Percentiles rank a stretch among this genome's conserved stretches.
Evolutionary conservation across 306 rosid species (phyloP).

Genomic region (Inga laurina): DNA sequence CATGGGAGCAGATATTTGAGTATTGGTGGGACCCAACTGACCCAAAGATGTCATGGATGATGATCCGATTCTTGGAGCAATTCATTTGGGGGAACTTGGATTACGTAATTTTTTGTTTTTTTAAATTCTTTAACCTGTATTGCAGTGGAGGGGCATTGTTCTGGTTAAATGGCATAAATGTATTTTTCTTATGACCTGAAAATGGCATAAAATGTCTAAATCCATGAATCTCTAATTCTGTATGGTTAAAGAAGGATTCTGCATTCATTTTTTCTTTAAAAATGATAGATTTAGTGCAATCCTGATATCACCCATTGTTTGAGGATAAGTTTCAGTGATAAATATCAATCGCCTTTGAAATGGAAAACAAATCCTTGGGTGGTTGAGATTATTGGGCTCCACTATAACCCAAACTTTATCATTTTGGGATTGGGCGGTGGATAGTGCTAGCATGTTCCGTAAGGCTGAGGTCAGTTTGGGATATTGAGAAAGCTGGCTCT

Average conservation of each 20-base stretch:
- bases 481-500: background rate
- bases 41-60: background rate
- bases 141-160: too few species aligned
- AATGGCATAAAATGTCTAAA: too few species aligned
- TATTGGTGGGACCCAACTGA: background rate
- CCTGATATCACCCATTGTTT: background rate
- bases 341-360: background rate
- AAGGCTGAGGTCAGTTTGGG: background rate
- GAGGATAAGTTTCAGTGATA: background rate
- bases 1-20: background rate
- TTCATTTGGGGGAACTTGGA: too few species aligned
- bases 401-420: background rate
- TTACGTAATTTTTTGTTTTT: too few species aligned
- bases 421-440: background rate
- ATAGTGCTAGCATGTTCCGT: too few species aligned
- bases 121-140: background rate
- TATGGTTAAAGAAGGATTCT: too few species aligned
- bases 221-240: too few species aligned
- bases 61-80: background rate
- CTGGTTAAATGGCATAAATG: too few species aligned
- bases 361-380: background rate
- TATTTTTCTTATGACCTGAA: too few species aligned
- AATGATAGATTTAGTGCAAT: too few species aligned
- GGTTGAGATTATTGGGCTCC: background rate
- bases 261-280: background rate